Evolutionary conservation across 2,329 filamentous ascomycete species (phyloP).

Genomic region (Hypoxylon sp.): DNA sequence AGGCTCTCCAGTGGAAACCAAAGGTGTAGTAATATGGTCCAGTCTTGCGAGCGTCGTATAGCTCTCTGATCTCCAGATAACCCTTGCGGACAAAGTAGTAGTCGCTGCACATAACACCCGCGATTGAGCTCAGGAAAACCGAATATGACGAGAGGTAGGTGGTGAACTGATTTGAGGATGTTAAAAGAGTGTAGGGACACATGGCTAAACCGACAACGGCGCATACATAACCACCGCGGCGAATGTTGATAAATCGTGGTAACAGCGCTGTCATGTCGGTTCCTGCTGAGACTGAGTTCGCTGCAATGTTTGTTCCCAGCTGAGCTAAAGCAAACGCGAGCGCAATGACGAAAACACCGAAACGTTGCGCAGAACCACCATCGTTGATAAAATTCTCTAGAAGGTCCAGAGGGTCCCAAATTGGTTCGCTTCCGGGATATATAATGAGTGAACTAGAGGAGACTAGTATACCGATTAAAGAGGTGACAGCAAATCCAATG

Average conservation of each 20-base stretch:
- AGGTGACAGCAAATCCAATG: conserved; percentile 77
- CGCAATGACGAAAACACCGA: conserved; percentile 79
- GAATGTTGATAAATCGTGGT: conserved; percentile 83
- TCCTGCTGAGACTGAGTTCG: conserved; percentile 84
- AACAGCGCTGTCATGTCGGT: conserved; percentile 84
- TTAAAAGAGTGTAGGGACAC: conserved; percentile 85
- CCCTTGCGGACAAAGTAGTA: conserved; percentile 88
- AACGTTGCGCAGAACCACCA: conserved; percentile 72
- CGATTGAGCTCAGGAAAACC: conserved; percentile 92
- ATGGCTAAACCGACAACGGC: conserved; percentile 82
- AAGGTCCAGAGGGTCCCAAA: conserved; percentile 78
- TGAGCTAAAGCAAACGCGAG: conserved; percentile 79
- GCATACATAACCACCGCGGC: conserved; percentile 87
- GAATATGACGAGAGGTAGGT: conserved; percentile 92
- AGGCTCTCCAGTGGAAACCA: conserved; percentile 85
- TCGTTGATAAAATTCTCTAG: conserved; percentile 74
- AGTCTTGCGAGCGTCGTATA: conserved; percentile 75
- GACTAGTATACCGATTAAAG: conserved; percentile 83
- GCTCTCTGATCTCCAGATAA: conserved; percentile 78
- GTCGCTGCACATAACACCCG: conserved; percentile 87
- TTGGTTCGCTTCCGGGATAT: conserved; percentile 66
- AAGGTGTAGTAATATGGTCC: conserved; percentile 77
- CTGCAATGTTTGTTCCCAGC: conserved; percentile 86
- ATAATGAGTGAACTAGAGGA: conserved; percentile 76
- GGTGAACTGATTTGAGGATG: conserved; percentile 81